Base-by-base conservation (phyloP, 768 basidiomycete genomes). In the Psilocybe cyanescens region DNA sequence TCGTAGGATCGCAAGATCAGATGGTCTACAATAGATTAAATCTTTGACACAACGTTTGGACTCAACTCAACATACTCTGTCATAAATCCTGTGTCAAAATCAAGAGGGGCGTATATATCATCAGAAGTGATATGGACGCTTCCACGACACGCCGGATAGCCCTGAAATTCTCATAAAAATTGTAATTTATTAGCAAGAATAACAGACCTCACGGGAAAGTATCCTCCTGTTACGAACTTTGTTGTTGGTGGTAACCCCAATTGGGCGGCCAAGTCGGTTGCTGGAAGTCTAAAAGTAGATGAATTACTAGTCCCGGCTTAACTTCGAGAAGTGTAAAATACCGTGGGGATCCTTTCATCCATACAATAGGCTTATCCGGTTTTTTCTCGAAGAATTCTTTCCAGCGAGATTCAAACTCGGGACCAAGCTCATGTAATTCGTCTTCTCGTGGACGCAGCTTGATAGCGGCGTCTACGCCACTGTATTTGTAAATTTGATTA, bases 361-460 rank as follows among this genome's bases (percentile, higher is more conserved):
- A 14, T 44, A 81, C 65, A 3, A 85, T 80, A 7, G 86, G 79
- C 64, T 88, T 88, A 65, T 88, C 88, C 0, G 82, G 81, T 1
- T 74, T 76, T 16, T 76, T 72, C 30, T 70, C 79, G 44, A 82
- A 88, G 66, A 79, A 83, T 7, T 68, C 67, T 4, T 78, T 70
- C 87, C 86, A 87, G 31, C 77, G 71, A 19, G 71, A 35, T 31
- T 74, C 64, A 65, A 89, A 88, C 3, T 70, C 77, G 3, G 82
- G 77, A 2, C 78, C 79, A 17, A 89, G 69, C 28, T 74, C 75
- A 35, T 78, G 71, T n/a, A 86, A 72, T 47, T 89, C 87, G 2
- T 76, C 73, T 6, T 66, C 63, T 16, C 70, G 78, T 2, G 87
- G 87, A 12, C 88, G 76, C 12, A 87, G 66, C 65, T 87, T 88